A percentile compares a stretch with the other conserved stretches of the same genome.
Evolutionary conservation across 768 basidiomycete genomes (phyloP).

Genomic region (Podaxis mareebaensis): DNA sequence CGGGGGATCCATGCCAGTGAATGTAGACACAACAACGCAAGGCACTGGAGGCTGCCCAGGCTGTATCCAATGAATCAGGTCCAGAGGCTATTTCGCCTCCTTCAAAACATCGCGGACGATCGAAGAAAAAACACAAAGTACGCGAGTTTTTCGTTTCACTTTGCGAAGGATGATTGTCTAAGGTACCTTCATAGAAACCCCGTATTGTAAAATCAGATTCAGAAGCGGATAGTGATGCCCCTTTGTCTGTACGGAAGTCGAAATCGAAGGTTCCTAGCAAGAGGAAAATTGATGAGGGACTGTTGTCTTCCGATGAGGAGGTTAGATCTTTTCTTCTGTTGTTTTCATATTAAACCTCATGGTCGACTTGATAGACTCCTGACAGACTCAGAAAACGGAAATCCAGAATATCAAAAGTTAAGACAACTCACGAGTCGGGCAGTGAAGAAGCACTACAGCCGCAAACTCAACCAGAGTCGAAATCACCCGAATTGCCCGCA

Average conservation of each 20-base stretch:
- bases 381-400: not conserved
- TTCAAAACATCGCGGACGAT: not conserved
- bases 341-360: not conserved
- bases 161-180: no score
- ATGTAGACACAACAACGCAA: slow-evolving; percentile 7
- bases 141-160: not conserved
- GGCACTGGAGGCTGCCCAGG: not conserved
- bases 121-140: slow-evolving; percentile 9
- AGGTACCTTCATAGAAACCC: not conserved
- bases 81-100: not conserved
- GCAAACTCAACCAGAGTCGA: not conserved
- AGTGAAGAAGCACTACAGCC: not conserved
- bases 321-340: not conserved
- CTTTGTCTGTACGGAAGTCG: not conserved
- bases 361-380: not conserved
- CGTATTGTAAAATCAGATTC: slow-evolving; percentile 1
- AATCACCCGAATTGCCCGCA: not conserved
- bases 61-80: not conserved
- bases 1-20: not conserved
- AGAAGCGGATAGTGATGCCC: slow-evolving; percentile 11
- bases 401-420: not conserved
- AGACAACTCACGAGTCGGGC: not conserved
- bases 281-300: not conserved
- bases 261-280: slow-evolving; percentile 5
- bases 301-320: slow-evolving; percentile 4